Base-by-base conservation (phyloP, 2,329 filamentous ascomycete genomes). In the Cladorrhinum sp. region DNA sequence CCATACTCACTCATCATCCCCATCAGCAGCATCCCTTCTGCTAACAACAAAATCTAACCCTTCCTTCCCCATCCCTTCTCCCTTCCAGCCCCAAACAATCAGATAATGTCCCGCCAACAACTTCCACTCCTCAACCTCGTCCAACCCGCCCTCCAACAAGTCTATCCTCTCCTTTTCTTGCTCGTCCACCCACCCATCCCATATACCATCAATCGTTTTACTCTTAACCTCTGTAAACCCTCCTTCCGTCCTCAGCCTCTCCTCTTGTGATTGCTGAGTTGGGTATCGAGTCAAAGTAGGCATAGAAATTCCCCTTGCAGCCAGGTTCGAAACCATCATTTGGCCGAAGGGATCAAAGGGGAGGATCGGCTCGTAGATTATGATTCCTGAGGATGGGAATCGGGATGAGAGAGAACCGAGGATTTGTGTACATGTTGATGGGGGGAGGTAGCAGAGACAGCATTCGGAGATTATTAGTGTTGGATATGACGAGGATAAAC, bases 61-160 rank as follows among this genome's bases (percentile, higher is more conserved):
- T 16, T 71, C 75, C 1, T 69, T 72, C 29, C 86, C 85, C 67
- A 84, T 87, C 85, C 90, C 75, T 1, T 69, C 72, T 29, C 86
- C 85, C 67, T 84, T 87, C 85, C 90, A 96, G 1, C 88, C 95
- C 93, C 93, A 98, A 3, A 86, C 87, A 49, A 99, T 83, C 65
- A 93, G 87, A 70, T 99, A 99, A 78, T 99, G 95, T 65, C 83
- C 85, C 0, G 92, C 91, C 67, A 99, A 75, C 67, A 99, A 75
- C 69, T 88, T 82, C 89, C 95, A 96, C 77, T 99, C 95, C 75
- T 99, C 95, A 23, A 97, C 83, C 75, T 99, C 95, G 76, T 99
- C 95, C 64, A 99, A 75, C 69, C 95, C 64, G 2, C 95, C 92
- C 73, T 99, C 93, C 24, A 97, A 73, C 10, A 78, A 75, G 65